Percentiles rank a stretch among this genome's conserved stretches.
Evolutionary conservation across 345 rosid species (phyloP).

Genomic region (Bruguiera parviflora): DNA sequence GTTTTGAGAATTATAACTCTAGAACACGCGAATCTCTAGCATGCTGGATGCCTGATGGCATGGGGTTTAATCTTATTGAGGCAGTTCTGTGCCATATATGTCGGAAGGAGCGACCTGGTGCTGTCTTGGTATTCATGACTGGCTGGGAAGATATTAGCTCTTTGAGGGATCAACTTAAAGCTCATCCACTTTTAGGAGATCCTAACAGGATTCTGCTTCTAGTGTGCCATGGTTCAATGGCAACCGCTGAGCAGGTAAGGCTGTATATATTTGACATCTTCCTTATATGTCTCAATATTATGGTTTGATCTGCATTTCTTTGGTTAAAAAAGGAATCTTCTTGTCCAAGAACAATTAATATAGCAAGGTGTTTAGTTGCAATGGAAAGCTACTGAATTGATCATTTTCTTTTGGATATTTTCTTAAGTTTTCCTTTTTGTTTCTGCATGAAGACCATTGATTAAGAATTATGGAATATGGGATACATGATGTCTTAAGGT

Average conservation of each 20-base stretch:
- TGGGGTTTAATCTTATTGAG: constrained; percentile 95
- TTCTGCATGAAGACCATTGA: no score
- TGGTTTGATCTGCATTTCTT: no score
- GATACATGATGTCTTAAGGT: neutral
- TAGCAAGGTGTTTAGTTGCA: no score
- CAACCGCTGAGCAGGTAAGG: constrained; percentile 87
- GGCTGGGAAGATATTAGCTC: constrained; percentile 99
- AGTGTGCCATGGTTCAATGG: constrained; percentile 98
- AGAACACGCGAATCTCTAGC: constrained; percentile 85
- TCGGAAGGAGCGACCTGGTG: constrained; percentile 90
- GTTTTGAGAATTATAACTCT: constrained; percentile 74
- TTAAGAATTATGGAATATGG: no score
- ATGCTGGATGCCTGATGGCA: constrained; percentile 87
- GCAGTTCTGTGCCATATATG: constrained; percentile 94
- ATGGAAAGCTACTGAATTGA: no score
- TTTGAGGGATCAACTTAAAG: constrained; percentile 86
- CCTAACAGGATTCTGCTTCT: constrained; percentile 89
- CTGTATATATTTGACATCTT: neutral
- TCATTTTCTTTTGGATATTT: neutral
- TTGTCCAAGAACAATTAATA: no score
- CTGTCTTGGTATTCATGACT: constrained; percentile 94
- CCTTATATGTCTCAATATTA: neutral
- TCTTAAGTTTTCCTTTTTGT: neutral
- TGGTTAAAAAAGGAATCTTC: no score
- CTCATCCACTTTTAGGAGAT: constrained; percentile 97